phyloP scores from a whole-genome alignment of 306 rosid genomes.

The Quillaja saponaria region DNA sequence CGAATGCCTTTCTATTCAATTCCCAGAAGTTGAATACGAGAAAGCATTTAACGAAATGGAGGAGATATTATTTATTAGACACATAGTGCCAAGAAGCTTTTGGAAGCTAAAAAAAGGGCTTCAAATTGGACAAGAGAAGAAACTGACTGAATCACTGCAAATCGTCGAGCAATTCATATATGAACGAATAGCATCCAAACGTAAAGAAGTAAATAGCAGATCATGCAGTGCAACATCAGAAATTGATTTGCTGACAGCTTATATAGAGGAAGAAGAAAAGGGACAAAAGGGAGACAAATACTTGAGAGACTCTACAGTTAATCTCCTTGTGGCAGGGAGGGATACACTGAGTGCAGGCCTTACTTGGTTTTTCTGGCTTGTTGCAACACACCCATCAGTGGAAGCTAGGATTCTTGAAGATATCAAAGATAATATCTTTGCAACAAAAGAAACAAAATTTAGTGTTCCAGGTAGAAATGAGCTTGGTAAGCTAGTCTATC shows the following conservation, averaged over 20 bases:
- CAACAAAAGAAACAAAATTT: background rate
- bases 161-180: slow-evolving; percentile 28
- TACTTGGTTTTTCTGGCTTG: slow-evolving; percentile 26
- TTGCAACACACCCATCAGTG: slow-evolving; percentile 15
- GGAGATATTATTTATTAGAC: slow-evolving; percentile 27
- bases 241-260: slow-evolving; percentile 29
- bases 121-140: background rate
- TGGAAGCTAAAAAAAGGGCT: slow-evolving; percentile 40
- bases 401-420: slow-evolving; percentile 27
- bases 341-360: slow-evolving; percentile 21
- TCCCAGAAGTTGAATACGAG: slow-evolving; percentile 15
- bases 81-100: background rate
- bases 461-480: background rate
- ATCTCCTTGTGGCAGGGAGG: slow-evolving; percentile 19
- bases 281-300: slow-evolving; percentile 18
- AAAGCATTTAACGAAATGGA: slow-evolving; percentile 25
- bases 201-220: slow-evolving; percentile 4
- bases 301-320: slow-evolving; percentile 30
- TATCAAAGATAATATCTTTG: background rate
- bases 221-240: background rate
- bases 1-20: slow-evolving; percentile 16
- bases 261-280: slow-evolving; percentile 6
- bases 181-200: slow-evolving; percentile 17
- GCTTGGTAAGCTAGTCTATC: slow-evolving; percentile 21
- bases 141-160: background rate